phyloP scores from a whole-genome alignment of 2,329 filamentous ascomycete genomes.

The Thielaviopsis populi region DNA sequence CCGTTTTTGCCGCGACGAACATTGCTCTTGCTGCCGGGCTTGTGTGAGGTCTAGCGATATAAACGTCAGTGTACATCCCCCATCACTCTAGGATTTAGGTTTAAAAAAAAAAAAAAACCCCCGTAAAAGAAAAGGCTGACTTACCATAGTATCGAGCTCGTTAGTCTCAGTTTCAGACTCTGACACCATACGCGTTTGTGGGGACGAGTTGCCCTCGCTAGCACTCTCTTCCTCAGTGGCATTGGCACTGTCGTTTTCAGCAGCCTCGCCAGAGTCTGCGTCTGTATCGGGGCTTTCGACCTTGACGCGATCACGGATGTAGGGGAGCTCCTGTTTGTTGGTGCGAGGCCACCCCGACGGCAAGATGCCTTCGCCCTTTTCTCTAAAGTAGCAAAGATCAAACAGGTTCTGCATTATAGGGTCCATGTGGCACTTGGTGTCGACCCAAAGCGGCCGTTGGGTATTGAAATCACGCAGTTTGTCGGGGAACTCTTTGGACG shows the following conservation, averaged over 20 bases:
- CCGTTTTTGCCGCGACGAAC: slow-evolving; percentile 29
- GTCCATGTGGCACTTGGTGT: slow-evolving; percentile 42
- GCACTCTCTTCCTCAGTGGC: slow-evolving; percentile 32
- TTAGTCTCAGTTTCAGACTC: slow-evolving; percentile 41
- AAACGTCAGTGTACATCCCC: not conserved
- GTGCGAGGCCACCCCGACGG: slow-evolving; percentile 56
- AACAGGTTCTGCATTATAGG: slow-evolving; percentile 57
- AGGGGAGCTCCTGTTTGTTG: slow-evolving; percentile 42
- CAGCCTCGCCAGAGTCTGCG: slow-evolving; percentile 31
- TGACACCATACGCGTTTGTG: slow-evolving; percentile 41
- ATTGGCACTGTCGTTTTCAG: slow-evolving; percentile 29
- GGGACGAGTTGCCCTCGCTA: slow-evolving; percentile 32
- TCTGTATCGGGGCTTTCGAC: slow-evolving; percentile 26
- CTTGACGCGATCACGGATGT: slow-evolving; percentile 32
- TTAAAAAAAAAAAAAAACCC: too few relatives aligned
- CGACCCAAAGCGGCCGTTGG: slow-evolving; percentile 38
- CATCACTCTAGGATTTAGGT: not conserved
- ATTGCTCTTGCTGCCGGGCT: not conserved
- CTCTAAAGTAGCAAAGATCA: slow-evolving; percentile 52
- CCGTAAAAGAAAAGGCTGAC: not conserved
- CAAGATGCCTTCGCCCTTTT: slow-evolving; percentile 32
- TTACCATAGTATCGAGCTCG: slow-evolving; percentile 8
- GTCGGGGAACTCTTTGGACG: slow-evolving; percentile 17
- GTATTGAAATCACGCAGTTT: slow-evolving; percentile 34
- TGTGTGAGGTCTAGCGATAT: not conserved